Evolutionary conservation across 2,329 filamentous ascomycete genomes (phyloP), one percentile per base, ranked within the genome.

Genomic region (Colletotrichum sp.): DNA sequence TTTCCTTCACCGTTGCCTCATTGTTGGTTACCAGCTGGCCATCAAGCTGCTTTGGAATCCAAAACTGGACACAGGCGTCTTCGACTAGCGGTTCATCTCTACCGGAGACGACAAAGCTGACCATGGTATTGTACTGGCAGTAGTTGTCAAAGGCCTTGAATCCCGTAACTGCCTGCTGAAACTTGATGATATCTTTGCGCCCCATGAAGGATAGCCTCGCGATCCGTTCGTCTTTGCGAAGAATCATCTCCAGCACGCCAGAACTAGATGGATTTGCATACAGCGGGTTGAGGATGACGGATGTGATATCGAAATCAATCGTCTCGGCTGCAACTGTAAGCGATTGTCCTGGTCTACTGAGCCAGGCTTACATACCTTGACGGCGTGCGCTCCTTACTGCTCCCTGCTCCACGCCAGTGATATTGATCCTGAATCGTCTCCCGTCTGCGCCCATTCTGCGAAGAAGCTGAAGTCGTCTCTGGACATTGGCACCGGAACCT

Each of bases 131-230:
- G 26, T 75, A 83, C 75, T 83, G 80, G 3, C 75, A 78, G 30
- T 81, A 82, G 18, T 71, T 78, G 6, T 78, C 80, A 76, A 79
- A 83, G 0, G 79, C 78, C 61, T 82, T 84, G 72, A 81, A 84
- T 1, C 82, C 82, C 7, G 81, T 84, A 12, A 84, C 67, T 5
- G 80, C 82, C 61, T 84, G 83, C 39, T 84, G 83, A 24, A 84
- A 84, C 60, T 79, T 81, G 3, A 83, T 70, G 24, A 81, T 76
- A 39, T 83, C 79, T 16, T 79, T 79, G 24, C 78, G 75, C 7
- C 77, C 75, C 2, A 72, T 78, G 21, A 84, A 84, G 2, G 79
- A 70, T 18, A 84, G 74, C 18, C 79, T 79, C 26, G 82, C 82
- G 26, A 83, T 82, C 43, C 81, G 78, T 65, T 84, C 82, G 24